phyloP scores from a whole-genome alignment of 2,329 filamentous ascomycete species.

The Fusarium protoensiforme region DNA sequence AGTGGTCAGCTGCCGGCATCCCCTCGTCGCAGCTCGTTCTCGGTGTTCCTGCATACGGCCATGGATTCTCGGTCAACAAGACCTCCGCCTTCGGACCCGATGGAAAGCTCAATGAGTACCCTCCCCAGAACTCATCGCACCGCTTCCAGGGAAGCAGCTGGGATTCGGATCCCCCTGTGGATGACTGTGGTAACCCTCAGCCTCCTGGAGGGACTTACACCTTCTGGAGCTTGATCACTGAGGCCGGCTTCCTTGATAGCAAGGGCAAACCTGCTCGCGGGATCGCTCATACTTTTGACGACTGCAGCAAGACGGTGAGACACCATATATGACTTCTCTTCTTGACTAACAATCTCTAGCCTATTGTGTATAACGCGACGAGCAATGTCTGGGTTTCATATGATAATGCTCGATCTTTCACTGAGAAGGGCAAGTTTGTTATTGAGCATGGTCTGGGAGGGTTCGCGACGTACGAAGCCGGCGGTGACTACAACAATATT shows the following conservation, averaged over 20 bases:
- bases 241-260: slow-evolving; percentile 24
- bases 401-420: slow-evolving; percentile 26
- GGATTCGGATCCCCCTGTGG: slow-evolving; percentile 26
- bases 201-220: slow-evolving; percentile 33
- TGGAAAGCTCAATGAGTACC: slow-evolving; percentile 23
- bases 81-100: slow-evolving; percentile 11
- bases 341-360: slow-evolving; percentile 10
- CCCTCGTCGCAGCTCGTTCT: slow-evolving; percentile 31
- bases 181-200: slow-evolving; percentile 25
- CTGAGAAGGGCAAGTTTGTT: slow-evolving; percentile 30
- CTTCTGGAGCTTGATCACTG: slow-evolving; percentile 36
- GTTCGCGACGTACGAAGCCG: slow-evolving; percentile 32
- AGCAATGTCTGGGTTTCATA: slow-evolving; percentile 36
- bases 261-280: slow-evolving; percentile 26
- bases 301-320: slow-evolving; percentile 33
- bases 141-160: slow-evolving; percentile 39
- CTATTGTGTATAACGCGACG: slow-evolving; percentile 19
- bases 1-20: slow-evolving; percentile 29
- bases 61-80: slow-evolving; percentile 33
- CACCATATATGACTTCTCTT: fast-evolving
- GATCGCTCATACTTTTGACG: slow-evolving; percentile 23
- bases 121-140: slow-evolving; percentile 27
- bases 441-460: slow-evolving; percentile 21
- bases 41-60: slow-evolving; percentile 27
- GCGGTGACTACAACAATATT: slow-evolving; percentile 37